These are phyloP conservation scores for Dryas octopetala DNA, from an alignment of 306 rosid genomes.

Conservation along the genomic window DNA sequence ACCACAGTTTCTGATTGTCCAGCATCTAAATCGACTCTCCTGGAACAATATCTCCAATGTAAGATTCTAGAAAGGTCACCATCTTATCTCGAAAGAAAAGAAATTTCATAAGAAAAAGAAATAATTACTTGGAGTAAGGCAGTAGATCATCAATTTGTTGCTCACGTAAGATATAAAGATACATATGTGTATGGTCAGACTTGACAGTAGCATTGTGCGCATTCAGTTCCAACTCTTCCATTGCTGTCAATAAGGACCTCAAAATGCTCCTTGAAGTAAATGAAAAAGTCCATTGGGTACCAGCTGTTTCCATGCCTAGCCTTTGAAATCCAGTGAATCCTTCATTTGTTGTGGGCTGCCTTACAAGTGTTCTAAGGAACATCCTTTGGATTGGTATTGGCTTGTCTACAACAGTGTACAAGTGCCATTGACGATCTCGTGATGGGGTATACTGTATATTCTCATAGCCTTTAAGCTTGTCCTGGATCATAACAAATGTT, in stretches of 20 bases:
- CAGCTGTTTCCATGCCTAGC: conserved; percentile 44
- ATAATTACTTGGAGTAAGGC: conserved; percentile 74
- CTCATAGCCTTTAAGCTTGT: conserved; percentile 86
- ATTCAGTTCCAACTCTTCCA: conserved; percentile 98
- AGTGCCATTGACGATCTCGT: conserved; percentile 97
- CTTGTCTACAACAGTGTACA: conserved; percentile 77
- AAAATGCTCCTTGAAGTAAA: conserved; percentile 85
- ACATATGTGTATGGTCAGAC: conserved; percentile 92
- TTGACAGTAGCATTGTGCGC: conserved; percentile 74
- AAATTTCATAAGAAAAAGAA: conserved; percentile 11
- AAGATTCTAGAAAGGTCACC: conserved; percentile 31
- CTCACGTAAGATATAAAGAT: conserved; percentile 80
- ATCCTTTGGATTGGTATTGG: conserved; percentile 74
- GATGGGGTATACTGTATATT: conserved; percentile 84
- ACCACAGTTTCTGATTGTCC: conserved; percentile 66
- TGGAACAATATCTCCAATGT: conserved; percentile 43
- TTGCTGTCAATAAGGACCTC: conserved; percentile 87
- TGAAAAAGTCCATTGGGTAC: conserved; percentile 53
- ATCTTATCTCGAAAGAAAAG: conserved; percentile 22
- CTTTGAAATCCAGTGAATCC: conserved; percentile 65
- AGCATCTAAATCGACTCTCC: conserved; percentile 58
- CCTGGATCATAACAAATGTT: conserved; percentile 50
- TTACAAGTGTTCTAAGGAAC: conserved; percentile 91
- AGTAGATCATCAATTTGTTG: conserved; percentile 75
- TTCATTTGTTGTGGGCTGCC: conserved; percentile 83